Conservation (phyloP, 2,329 filamentous ascomycete species). For the Aspergillus tubingensis region DNA sequence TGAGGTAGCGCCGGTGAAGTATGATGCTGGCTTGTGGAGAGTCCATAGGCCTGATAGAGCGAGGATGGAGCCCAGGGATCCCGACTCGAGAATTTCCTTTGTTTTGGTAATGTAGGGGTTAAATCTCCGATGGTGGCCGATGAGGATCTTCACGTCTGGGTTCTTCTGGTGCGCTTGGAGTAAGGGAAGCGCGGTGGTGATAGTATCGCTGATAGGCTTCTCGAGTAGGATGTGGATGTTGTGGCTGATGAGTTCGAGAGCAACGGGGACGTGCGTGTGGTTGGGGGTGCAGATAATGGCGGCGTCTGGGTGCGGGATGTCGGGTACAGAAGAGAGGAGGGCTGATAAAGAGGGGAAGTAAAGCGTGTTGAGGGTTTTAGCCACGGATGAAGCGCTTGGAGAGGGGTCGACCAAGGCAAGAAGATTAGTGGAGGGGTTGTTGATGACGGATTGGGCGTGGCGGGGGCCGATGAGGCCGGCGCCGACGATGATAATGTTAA, state of each 20-base stretch:
- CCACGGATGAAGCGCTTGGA: slow-evolving; percentile 38
- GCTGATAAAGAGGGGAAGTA: slow-evolving; percentile 46
- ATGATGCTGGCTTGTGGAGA: slow-evolving; percentile 52
- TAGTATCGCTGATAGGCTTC: slow-evolving; percentile 55
- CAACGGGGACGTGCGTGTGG: slow-evolving; percentile 56
- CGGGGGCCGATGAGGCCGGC: slow-evolving; percentile 54
- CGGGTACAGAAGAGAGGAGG: slow-evolving; percentile 43
- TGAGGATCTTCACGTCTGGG: slow-evolving; percentile 37
- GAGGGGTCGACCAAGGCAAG: slow-evolving; percentile 52
- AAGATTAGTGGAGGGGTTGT: slow-evolving; percentile 42
- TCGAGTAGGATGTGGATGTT: slow-evolving; percentile 60
- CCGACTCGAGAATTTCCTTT: slow-evolving; percentile 47
- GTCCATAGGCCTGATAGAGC: slow-evolving; percentile 60
- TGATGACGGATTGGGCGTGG: slow-evolving; percentile 49
- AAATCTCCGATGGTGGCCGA: slow-evolving; percentile 63
- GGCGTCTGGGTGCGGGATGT: slow-evolving; percentile 49
- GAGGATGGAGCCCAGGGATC: slow-evolving; percentile 50
- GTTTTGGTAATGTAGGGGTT: slow-evolving; percentile 57
- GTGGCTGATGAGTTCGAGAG: slow-evolving; percentile 50
- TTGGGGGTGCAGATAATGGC: slow-evolving; percentile 64
- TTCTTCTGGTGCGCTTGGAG: slow-evolving; percentile 38
- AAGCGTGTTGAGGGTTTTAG: slow-evolving; percentile 40
- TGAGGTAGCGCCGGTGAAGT: slow-evolving; percentile 52
- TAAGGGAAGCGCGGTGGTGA: slow-evolving; percentile 26
- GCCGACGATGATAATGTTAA: slow-evolving; percentile 48